Base-by-base conservation (phyloP, 164 flowering plant genomes). In the Stephania yunnanensis region DNA sequence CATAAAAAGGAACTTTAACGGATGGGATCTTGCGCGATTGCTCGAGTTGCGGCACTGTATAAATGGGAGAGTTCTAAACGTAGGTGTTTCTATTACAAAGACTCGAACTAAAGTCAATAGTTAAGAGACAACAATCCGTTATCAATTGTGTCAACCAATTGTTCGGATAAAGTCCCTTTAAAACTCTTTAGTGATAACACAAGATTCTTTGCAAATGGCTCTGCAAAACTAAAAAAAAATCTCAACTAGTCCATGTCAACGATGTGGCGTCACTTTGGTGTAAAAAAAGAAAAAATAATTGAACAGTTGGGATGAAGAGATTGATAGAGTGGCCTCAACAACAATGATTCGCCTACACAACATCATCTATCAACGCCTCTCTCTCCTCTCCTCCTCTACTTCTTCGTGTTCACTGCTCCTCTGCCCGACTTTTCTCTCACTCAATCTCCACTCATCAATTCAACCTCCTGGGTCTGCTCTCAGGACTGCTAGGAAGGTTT, bases 321-420 rank as follows among this genome's bases (percentile, higher is more conserved):
- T 10, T 68, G 44, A 68, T 31, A 15, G 50, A 44, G 71, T 69
- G 71, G 46, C 72, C 48, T 17, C 63, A 36, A 48, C 29, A 29
- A 71, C 55, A 55, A 81, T 78, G 68, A 87, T 88, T 89, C 89
- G 87, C 78, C 80, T 87, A 69, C 86, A 85, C 81, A 87, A 84
- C 82, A 81, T 83, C 83, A 81, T 83, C 83, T 86, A 81, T 68
- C 88, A 86, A 71, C 88, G 87, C 15, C 75, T 84, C 84, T 79
- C 87, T 80, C 87, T 76, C 78, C 58, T 77, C 68, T 69, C 81
- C 58, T 74, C 78, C 15, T 69, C 70, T 10, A 45, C 74, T 52
- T 25, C 42, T 36, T 36, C 2, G 0, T 25, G 66, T 19, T 15
- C 73, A 50, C 6, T 42, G 29, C 25, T 64, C 8, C 74, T 79